These are phyloP conservation scores for Xylaria venustula DNA, from an alignment of 495 filamentous ascomycete genomes.

Conservation along the genomic window DNA sequence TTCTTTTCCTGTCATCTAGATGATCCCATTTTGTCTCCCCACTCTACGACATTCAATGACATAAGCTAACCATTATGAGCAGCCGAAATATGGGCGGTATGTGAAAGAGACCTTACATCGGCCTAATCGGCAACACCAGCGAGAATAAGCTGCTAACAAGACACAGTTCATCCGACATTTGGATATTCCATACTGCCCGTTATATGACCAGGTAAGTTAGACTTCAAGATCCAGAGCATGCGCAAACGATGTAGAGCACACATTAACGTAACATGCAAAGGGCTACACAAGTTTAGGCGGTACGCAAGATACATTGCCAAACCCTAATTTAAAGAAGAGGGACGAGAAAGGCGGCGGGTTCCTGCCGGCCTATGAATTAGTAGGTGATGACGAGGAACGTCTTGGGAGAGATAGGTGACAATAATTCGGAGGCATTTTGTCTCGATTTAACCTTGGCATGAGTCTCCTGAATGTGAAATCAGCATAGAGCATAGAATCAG, in stretches of 20 bases:
- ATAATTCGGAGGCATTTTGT: background rate
- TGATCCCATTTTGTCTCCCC: background rate
- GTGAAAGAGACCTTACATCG: background rate
- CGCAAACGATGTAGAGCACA: background rate
- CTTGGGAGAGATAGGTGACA: constrained; percentile 65
- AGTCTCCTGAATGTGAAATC: background rate
- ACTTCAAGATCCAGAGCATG: constrained; percentile 22
- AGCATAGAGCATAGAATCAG: constrained; percentile 6
- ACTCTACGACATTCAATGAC: background rate
- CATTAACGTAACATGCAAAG: constrained; percentile 11
- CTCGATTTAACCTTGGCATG: background rate
- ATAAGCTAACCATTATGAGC: background rate
- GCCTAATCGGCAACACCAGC: background rate
- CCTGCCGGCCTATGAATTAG: constrained; percentile 82
- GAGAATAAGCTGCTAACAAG: constrained; percentile 17
- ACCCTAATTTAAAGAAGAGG: constrained; percentile 64
- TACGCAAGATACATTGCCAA: constrained; percentile 85
- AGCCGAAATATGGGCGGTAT: constrained; percentile 15
- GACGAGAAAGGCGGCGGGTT: constrained; percentile 43
- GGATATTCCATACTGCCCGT: constrained; percentile 71
- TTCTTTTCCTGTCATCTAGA: too few species aligned
- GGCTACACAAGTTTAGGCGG: constrained; percentile 88
- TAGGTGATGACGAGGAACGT: constrained; percentile 81
- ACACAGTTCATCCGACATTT: constrained; percentile 77
- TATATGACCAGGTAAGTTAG: constrained; percentile 65